Conservation (phyloP, 2,329 filamentous ascomycete genomes). For the Dothideomycetes sp. region DNA sequence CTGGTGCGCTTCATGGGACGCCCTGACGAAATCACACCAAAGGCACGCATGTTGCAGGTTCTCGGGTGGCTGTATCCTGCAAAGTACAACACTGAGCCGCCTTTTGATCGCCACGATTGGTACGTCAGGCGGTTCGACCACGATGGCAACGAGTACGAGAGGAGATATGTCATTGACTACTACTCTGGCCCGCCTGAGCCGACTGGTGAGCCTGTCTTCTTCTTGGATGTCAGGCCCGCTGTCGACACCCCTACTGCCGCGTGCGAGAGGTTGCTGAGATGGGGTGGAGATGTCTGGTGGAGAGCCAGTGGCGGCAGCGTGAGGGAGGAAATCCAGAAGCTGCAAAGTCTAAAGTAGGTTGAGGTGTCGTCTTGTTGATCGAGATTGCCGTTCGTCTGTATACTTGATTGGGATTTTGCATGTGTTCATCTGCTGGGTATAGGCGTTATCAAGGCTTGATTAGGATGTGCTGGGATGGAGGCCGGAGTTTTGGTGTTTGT, state of each 20-base stretch:
- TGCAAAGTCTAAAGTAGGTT: too few relatives aligned
- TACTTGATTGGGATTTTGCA: too few relatives aligned
- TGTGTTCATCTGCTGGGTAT: too few relatives aligned
- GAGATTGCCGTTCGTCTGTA: too few relatives aligned
- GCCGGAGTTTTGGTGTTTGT: too few relatives aligned
- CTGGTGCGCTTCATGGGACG: conserved; percentile 81
- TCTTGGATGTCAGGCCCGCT: conserved; percentile 84
- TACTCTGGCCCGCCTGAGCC: conserved; percentile 75
- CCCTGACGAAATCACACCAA: conserved; percentile 82
- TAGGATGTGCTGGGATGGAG: too few relatives aligned
- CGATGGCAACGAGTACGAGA: conserved; percentile 58
- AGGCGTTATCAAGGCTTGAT: too few relatives aligned
- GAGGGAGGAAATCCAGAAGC: too few relatives aligned
- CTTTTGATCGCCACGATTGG: conserved; percentile 97
- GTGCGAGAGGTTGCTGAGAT: conserved; percentile 72
- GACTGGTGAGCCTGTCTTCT: conserved; percentile 88
- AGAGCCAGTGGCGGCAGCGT: conserved; percentile 65
- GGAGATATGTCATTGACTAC: conserved; percentile 95
- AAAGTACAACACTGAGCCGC: conserved; percentile 68
- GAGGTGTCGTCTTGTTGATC: too few relatives aligned
- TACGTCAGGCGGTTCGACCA: conserved; percentile 64
- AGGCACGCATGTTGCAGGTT: conserved; percentile 73
- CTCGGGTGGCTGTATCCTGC: conserved; percentile 69
- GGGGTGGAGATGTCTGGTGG: conserved; percentile 94
- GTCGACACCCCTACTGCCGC: conserved; percentile 69